Conservation (phyloP, 2,329 filamentous ascomycete genomes). For the Fonsecaea nubica region DNA sequence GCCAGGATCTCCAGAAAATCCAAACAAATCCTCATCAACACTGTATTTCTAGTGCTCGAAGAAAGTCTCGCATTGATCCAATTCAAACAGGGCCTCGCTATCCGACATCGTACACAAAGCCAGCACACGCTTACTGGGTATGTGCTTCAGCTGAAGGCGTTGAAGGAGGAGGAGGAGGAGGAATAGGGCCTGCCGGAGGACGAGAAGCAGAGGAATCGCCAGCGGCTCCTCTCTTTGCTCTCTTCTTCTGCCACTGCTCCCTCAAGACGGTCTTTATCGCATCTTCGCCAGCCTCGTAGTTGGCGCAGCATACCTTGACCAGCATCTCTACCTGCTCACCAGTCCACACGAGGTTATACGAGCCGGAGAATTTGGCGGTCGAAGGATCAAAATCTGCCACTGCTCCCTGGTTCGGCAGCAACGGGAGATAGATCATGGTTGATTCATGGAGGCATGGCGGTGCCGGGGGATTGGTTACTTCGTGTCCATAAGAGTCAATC, state of each 20-base stretch:
- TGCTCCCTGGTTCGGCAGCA: constrained; percentile 28
- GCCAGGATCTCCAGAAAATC: too few species aligned
- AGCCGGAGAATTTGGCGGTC: constrained; percentile 31
- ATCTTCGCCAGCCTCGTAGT: constrained; percentile 25
- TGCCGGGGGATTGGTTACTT: constrained; percentile 27
- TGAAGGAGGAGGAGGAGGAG: not conserved
- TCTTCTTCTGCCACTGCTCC: constrained; percentile 30
- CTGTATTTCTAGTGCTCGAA: not conserved
- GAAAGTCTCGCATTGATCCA: not conserved
- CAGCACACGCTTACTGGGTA: not conserved
- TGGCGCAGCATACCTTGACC: constrained; percentile 26
- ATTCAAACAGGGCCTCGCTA: not conserved
- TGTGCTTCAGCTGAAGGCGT: not conserved
- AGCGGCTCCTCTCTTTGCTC: constrained; percentile 12
- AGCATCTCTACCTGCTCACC: constrained; percentile 31
- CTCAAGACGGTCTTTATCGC: constrained; percentile 24
- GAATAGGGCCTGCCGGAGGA: not conserved
- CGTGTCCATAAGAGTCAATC: constrained; percentile 29
- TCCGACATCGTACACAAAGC: not conserved
- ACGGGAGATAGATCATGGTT: constrained; percentile 30
- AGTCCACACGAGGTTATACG: constrained; percentile 33
- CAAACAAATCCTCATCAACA: not conserved
- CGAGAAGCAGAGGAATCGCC: not conserved
- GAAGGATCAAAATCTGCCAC: constrained; percentile 31
- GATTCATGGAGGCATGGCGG: constrained; percentile 21